These are phyloP conservation scores for Cercospora sesami DNA, from an alignment of 2,329 filamentous ascomycete species.

Conservation along the genomic window DNA sequence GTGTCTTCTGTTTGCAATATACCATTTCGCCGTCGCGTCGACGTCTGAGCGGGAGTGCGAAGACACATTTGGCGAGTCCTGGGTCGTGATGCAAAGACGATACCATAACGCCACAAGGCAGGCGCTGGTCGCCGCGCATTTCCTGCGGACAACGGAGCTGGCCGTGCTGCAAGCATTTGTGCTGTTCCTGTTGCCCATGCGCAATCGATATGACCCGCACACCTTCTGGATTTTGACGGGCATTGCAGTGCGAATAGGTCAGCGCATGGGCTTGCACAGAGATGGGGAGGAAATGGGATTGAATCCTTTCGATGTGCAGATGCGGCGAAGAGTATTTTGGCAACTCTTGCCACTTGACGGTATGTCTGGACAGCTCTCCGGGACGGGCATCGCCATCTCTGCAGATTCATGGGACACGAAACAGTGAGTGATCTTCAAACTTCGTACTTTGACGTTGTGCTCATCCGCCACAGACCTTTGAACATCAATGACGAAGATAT, in stretches of 20 bases:
- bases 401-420: conserved; percentile 38
- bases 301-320: conserved; percentile 57
- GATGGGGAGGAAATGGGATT: conserved; percentile 57
- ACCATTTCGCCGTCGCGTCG: conserved; percentile 58
- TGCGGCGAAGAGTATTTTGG: conserved; percentile 63
- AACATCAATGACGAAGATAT: conserved; percentile 43
- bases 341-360: conserved; percentile 62
- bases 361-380: conserved; percentile 35
- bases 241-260: conserved; percentile 60
- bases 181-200: conserved; percentile 55
- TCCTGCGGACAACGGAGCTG: conserved; percentile 66
- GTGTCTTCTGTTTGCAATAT: conserved; percentile 61
- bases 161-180: conserved; percentile 67
- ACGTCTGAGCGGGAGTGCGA: conserved; percentile 50
- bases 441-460: not conserved
- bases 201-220: conserved; percentile 49
- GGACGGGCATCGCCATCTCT: conserved; percentile 34
- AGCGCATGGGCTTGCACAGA: conserved; percentile 62
- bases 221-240: conserved; percentile 66
- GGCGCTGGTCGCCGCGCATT: conserved; percentile 65
- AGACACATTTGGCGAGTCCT: conserved; percentile 52
- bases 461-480: conserved; percentile 22
- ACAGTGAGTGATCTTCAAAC: conserved; percentile 6
- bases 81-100: conserved; percentile 30
- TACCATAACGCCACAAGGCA: conserved; percentile 57